Evolutionary conservation across 2,329 filamentous ascomycete species (phyloP).

Genomic region (Exophiala viscosa): DNA sequence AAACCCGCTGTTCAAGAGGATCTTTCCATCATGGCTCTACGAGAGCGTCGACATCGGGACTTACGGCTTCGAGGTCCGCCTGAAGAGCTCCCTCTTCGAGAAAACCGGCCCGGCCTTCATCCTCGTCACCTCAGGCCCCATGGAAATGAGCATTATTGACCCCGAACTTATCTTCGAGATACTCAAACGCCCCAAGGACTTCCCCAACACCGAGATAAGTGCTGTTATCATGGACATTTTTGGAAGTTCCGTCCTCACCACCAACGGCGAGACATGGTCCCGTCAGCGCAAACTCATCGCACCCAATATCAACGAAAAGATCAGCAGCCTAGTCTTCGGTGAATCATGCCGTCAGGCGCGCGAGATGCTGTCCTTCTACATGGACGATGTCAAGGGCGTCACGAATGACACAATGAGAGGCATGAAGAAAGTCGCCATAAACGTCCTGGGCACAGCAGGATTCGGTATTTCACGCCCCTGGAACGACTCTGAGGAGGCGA

Average conservation of each 20-base stretch:
- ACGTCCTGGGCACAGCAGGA: constrained; percentile 37
- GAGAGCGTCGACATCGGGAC: constrained; percentile 29
- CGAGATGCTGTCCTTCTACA: constrained; percentile 32
- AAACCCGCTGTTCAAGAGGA: constrained; percentile 24
- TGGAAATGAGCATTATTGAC: constrained; percentile 31
- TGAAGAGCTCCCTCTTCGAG: constrained; percentile 29
- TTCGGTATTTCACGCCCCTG: constrained; percentile 35
- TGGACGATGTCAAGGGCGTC: constrained; percentile 27
- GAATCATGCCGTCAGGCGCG: constrained; percentile 33
- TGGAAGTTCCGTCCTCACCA: constrained; percentile 33
- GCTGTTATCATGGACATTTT: constrained; percentile 34
- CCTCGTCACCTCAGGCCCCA: constrained; percentile 32
- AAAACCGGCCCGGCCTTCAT: constrained; percentile 32
- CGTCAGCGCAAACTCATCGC: constrained; percentile 38
- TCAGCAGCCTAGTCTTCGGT: constrained; percentile 36
- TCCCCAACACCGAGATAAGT: constrained; percentile 31
- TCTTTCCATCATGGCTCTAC: constrained; percentile 30
- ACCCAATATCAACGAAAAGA: constrained; percentile 36
- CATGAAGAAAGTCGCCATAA: constrained; percentile 37
- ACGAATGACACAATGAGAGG: constrained; percentile 28
- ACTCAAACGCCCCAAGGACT: constrained; percentile 36
- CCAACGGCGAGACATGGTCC: constrained; percentile 33
- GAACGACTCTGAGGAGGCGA: constrained; percentile 26
- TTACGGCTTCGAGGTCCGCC: constrained; percentile 36
- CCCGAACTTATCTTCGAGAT: constrained; percentile 32